A percentile compares a stretch with the other conserved stretches of the same genome.
Conservation (phyloP, 129 eudicot genomes). For the Lactuca saligna region DNA sequence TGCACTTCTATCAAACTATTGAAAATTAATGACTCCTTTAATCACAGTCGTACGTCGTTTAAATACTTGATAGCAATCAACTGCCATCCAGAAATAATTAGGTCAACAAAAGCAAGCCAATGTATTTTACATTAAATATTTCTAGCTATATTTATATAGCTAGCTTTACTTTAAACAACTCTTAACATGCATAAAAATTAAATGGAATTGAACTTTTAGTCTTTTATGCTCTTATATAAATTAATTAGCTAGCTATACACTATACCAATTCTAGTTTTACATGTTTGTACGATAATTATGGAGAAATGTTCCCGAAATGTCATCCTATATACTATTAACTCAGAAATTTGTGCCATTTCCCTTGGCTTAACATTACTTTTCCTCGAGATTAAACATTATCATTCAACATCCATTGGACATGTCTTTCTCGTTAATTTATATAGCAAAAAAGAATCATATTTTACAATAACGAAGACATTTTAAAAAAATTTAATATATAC, state of each 20-base stretch:
- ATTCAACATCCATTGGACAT: constrained; percentile 12
- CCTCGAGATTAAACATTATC: constrained; percentile 31
- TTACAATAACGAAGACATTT: neutral
- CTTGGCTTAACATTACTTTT: constrained; percentile 41
- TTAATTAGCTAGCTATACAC: neutral
- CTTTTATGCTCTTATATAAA: neutral
- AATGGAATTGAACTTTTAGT: constrained; percentile 8
- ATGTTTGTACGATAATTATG: constrained; percentile 10
- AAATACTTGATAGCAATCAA: constrained; percentile 23
- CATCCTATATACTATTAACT: constrained; percentile 24
- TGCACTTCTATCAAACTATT: neutral
- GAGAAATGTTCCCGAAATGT: constrained; percentile 23
- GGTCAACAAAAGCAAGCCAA: constrained; percentile 44
- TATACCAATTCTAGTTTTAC: neutral
- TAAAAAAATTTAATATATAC: neutral
- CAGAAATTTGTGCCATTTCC: constrained; percentile 39
- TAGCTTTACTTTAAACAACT: constrained; percentile 13
- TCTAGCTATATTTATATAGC: constrained; percentile 14
- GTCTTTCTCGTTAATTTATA: neutral
- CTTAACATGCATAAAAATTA: constrained; percentile 1
- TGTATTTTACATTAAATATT: constrained; percentile 34
- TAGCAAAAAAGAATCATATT: neutral
- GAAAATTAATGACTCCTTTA: constrained; percentile 6
- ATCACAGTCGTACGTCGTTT: neutral
- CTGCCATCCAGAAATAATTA: constrained; percentile 27